Base-by-base conservation (phyloP, 2,329 filamentous ascomycete species). In the Stemphylium beticola region DNA sequence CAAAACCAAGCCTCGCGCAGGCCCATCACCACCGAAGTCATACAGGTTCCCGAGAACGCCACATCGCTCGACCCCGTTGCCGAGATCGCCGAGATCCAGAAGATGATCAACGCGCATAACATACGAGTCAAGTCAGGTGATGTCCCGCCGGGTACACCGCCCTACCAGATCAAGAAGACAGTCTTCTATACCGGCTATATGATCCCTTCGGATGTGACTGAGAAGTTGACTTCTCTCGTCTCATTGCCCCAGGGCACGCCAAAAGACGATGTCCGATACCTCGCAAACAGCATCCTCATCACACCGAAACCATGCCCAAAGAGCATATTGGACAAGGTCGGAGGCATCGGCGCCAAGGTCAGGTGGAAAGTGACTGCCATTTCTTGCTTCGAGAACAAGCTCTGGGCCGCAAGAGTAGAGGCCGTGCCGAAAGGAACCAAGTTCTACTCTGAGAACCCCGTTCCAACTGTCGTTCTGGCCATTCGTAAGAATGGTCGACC, bases 131-230 rank as follows among this genome's bases (percentile, higher is more conserved):
- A 79, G 61, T 75, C 59, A 43, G 75, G 71, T 53, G 78, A 73
- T 9, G 80, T 78, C 36, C 79, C 80, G 1, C 71, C 73, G 9
- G 76, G 76, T 41, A 76, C 79, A 31, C 76, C 77, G 40, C 81
- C 78, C 1, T 77, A 95, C 56, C 83, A 85, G 64, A 91, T 99
- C 72, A 92, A 91, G 74, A 93, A 93, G 72, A 91, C 87, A 1
- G 88, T 96, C 44, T 92, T 92, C 76, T 97, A 93, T 77, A 97
- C 95, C 1, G 92, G 91, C 44, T 98, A 99, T 76, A 85, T 96
- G 76, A 88, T 99, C 61, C 82, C 82, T 36, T 81, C 86, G 42
- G 80, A 84, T 22, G 91, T 95, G 73, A 88, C 88, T 2, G 85
- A 90, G 68, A 86, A 84, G 50, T 81, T 98, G 33, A 83, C 90